phyloP scores from a whole-genome alignment of 176 grass and related monocot species.

The Leersia perrieri region DNA sequence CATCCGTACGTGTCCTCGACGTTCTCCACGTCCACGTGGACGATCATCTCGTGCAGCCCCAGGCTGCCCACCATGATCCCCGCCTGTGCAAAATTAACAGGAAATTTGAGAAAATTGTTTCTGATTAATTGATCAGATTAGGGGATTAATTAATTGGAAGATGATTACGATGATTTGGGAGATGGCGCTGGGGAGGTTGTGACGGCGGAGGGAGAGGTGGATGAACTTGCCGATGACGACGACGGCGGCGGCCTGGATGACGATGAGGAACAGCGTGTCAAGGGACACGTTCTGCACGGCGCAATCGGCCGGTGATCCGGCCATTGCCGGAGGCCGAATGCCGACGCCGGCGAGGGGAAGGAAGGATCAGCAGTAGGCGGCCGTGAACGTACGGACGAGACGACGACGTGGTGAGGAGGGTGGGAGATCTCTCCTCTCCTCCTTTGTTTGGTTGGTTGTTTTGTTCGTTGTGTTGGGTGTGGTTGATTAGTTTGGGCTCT shows the following conservation, averaged over 20 bases:
- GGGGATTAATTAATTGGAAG: no score
- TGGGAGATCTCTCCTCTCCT: background rate
- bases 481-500: background rate
- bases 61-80: conserved; percentile 48
- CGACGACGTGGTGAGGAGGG: background rate
- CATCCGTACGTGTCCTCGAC: conserved; percentile 35
- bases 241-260: conserved; percentile 39
- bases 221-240: conserved; percentile 51
- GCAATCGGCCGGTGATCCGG: background rate
- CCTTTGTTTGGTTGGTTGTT: background rate
- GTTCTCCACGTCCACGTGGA: conserved; percentile 44
- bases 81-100: no score
- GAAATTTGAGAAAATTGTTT: no score
- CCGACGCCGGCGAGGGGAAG: background rate
- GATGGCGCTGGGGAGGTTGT: conserved; percentile 49
- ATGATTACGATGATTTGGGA: conserved; percentile 44
- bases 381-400: background rate
- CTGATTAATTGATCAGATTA: no score
- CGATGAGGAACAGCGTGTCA: conserved; percentile 50
- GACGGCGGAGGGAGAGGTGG: conserved; percentile 42
- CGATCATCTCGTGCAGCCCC: conserved; percentile 41
- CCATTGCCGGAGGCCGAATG: conserved; percentile 22
- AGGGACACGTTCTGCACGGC: conserved; percentile 35
- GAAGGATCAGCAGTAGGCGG: conserved; percentile 13
- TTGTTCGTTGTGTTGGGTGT: background rate